Base-by-base conservation (phyloP, 225 moss, liverwort and hornwort genomes). In the Ulota crispa region DNA sequence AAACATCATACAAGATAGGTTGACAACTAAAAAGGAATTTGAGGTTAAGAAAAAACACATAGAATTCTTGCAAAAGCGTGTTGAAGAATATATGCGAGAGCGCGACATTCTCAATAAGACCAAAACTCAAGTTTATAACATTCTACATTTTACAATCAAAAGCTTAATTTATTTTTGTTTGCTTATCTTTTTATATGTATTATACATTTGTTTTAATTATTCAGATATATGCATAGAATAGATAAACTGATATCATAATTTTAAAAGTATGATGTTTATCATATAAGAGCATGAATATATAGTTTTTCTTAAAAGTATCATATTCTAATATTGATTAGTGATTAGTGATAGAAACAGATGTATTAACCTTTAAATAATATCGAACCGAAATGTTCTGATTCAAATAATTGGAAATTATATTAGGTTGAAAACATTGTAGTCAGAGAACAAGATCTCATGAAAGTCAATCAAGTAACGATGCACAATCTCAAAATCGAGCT, bases 401-500 rank as follows among this genome's bases (percentile, higher is more conserved):
- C 3, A 14, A 2, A 26, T 69, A 14, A 45, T 43, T 69, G 24
- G 3, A 8, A 69, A 27, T 69, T 53, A 0, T 21, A 4, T 11
- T 74, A 94, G 95, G 93, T 89, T 3, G 89, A 95, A 28, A 85
- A 86, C 88, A 73, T 85, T 79, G 85, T 93, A 9, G 89, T 83
- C 31, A 92, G 87, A 41, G 93, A 93, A 82, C 79, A 92, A 63
- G 92, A 92, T 31, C 65, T 93, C 64, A 77, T 91, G 32, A 91
- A 89, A 79, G 86, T 90, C 50, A 95, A 95, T 70, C 87, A 91
- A 83, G 90, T 86, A 23, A 89, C 89, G 12, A 89, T 91, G 21
- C 85, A 93, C n/a, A 95, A 95, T 67, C 89, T 95, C 12, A 92
- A 92, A 73, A 27, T 88, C 42, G 95, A 95, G 80, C 83, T 93